A percentile compares a stretch with the other conserved stretches of the same genome.
These are phyloP conservation scores for Byssochlamys sp. DNA, from an alignment of 2,329 filamentous ascomycete species.

Conservation along the genomic window DNA sequence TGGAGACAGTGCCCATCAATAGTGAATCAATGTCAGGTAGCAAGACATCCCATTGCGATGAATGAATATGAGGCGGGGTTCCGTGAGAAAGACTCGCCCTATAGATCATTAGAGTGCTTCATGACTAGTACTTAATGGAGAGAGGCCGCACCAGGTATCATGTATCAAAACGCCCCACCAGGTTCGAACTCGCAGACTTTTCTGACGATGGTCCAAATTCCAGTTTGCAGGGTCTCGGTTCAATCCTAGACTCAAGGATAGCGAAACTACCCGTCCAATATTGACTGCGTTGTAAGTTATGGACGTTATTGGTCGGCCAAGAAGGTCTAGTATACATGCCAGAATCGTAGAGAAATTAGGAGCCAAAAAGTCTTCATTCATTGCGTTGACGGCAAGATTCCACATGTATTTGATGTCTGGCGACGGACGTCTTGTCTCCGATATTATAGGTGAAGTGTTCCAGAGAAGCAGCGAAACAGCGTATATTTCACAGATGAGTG, in stretches of 20 bases:
- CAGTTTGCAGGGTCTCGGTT: slow-evolving; percentile 44
- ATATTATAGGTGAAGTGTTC: slow-evolving; percentile 25
- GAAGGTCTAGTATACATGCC: slow-evolving; percentile 43
- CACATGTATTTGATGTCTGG: slow-evolving; percentile 47
- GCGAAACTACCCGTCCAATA: slow-evolving; percentile 41
- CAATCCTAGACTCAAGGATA: slow-evolving; percentile 46
- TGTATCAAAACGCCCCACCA: slow-evolving; percentile 48
- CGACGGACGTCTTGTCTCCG: slow-evolving; percentile 9
- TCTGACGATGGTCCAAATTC: slow-evolving; percentile 42
- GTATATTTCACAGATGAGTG: slow-evolving; percentile 42
- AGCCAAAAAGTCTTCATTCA: slow-evolving; percentile 44
- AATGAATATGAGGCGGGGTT: slow-evolving; percentile 40
- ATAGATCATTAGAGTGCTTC: neutral
- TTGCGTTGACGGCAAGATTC: slow-evolving; percentile 46
- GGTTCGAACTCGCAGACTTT: slow-evolving; percentile 41
- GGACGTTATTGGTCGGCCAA: slow-evolving; percentile 44
- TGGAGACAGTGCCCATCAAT: slow-evolving; percentile 2
- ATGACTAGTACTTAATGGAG: neutral
- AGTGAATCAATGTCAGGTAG: slow-evolving; percentile 19
- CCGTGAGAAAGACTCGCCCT: slow-evolving; percentile 45
- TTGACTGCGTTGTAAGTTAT: slow-evolving; percentile 44
- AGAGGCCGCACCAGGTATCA: slow-evolving; percentile 40
- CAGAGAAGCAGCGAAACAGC: slow-evolving; percentile 44
- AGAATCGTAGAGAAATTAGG: slow-evolving; percentile 45
- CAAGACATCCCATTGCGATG: slow-evolving; percentile 39